Evolutionary conservation across 2,329 filamentous ascomycete genomes (phyloP), one percentile per base, ranked within the genome.

Genomic region (Microcyclosporella mali): DNA sequence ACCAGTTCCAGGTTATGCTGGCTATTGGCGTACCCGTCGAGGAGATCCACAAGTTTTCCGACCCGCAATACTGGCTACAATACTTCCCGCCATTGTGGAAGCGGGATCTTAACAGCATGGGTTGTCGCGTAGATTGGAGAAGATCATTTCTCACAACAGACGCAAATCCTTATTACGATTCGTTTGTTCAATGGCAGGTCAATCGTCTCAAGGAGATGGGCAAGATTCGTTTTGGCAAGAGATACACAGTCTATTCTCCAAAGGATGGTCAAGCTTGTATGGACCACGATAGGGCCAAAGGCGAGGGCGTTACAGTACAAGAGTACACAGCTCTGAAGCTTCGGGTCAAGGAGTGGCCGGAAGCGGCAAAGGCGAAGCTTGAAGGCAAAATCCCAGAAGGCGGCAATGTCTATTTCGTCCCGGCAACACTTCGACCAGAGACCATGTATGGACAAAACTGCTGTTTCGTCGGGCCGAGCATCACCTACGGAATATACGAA

Each of bases 381-480:
- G 77, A 83, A 63, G 82, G 79, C 52, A 92, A 90, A 70, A 70
- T 97, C 3, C 85, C 90, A 4, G 75, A 81, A 28, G 81, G 78
- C 51, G 83, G 86, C 34, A 84, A 84, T 49, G 83, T 95, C 43
- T 97, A 84, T 71, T 84, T 97, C 58, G 80, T 97, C 10, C 85
- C 92, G 10, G 92, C 92, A 12, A 97, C 92, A 42, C 77, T 98
- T 49, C 78, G 92, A 49, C 88, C 92, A 2, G 92, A 98, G 73
- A 98, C 92, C 28, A 97, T 98, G 90, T 98, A 97, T 63, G 94
- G 94, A 31, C 92, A 97, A 68, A 94, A 82, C 3, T 94, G 87
- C 70, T 95, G 89, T 65, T 98, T 97, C 57, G 87, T 98, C 36
- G 87, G 88, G 3, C 90, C 92, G 8, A 85, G 84, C 61, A 84